Evolutionary conservation across 345 rosid genomes (phyloP).

Genomic region (Populus deltoides): DNA sequence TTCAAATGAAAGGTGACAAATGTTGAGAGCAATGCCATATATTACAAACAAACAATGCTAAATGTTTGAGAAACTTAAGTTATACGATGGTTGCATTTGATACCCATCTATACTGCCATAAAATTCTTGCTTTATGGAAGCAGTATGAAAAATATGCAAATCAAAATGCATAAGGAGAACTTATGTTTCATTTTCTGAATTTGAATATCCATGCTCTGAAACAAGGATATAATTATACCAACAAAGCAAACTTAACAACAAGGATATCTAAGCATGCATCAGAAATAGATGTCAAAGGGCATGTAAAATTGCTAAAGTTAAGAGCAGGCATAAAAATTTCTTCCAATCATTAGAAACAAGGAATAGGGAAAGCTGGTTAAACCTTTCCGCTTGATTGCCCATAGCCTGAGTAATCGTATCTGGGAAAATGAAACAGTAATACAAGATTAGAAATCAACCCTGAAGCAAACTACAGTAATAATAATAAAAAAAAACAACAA

Average conservation of each 20-base stretch:
- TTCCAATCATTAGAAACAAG: constrained; percentile 12
- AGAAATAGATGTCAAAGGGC: background rate
- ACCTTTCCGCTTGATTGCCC: constrained; percentile 98
- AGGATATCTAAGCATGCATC: background rate
- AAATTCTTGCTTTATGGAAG: background rate
- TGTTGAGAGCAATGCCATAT: background rate
- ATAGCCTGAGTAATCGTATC: constrained; percentile 96
- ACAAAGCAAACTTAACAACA: background rate
- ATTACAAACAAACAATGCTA: background rate
- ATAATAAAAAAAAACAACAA: background rate
- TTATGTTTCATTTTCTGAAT: background rate
- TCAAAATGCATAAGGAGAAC: background rate
- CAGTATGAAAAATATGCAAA: background rate
- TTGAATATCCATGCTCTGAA: background rate
- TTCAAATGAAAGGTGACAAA: constrained; percentile 21
- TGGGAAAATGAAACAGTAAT: constrained; percentile 28
- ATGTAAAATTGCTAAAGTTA: background rate
- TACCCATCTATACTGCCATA: background rate
- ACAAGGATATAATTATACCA: background rate
- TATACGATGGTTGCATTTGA: background rate
- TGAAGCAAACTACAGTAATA: background rate
- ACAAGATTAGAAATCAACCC: constrained; percentile 14
- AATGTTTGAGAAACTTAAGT: background rate
- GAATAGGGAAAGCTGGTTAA: constrained; percentile 9
- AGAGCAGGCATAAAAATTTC: background rate